These are phyloP conservation scores for Prillingera fragicola DNA, from an alignment of 1,284 basidiomycete species.

Conservation along the genomic window DNA sequence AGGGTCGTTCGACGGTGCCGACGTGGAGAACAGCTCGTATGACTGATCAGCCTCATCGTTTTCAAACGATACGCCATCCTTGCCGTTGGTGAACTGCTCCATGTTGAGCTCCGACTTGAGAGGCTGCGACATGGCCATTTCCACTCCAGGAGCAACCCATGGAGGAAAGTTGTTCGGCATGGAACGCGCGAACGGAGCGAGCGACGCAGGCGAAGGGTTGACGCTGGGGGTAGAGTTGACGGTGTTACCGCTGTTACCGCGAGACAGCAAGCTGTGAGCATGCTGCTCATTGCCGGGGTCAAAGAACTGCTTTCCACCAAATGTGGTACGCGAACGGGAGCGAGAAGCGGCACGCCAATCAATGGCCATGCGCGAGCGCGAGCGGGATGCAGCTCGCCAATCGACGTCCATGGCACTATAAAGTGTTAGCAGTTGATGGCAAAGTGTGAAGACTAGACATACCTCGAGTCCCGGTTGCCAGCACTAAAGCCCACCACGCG, in stretches of 20 bases:
- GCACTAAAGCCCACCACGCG: constrained; percentile 50
- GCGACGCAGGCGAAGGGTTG: constrained; percentile 16
- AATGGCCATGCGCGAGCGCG: constrained; percentile 77
- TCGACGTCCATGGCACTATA: constrained; percentile 63
- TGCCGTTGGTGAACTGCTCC: constrained; percentile 16
- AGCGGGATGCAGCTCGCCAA: constrained; percentile 87
- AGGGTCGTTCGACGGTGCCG: constrained; percentile 1
- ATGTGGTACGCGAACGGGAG: constrained; percentile 46
- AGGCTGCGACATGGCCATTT: constrained; percentile 23
- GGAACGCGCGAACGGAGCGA: constrained; percentile 18
- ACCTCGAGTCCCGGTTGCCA: constrained; percentile 27
- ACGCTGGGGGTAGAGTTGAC: constrained; percentile 48
- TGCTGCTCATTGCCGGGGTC: constrained; percentile 44
- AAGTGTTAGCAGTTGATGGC: constrained; percentile 2
- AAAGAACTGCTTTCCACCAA: constrained; percentile 38
- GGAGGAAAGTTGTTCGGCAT: constrained; percentile 22
- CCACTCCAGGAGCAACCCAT: constrained; percentile 14
- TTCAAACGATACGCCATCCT: constrained; percentile 12
- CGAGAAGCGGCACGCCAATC: constrained; percentile 51
- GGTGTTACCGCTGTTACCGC: constrained; percentile 51
- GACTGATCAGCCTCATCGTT: constrained; percentile 23
- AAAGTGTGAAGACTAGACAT: constrained; percentile 5
- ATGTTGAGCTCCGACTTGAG: constrained; percentile 17
- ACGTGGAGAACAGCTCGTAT: constrained; percentile 1
- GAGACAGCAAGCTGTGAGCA: constrained; percentile 49